A percentile compares a stretch with the other conserved stretches of the same genome.
Evolutionary conservation across 768 basidiomycete species (phyloP).

Genomic region (Chalciporus pseudorubinellus): DNA sequence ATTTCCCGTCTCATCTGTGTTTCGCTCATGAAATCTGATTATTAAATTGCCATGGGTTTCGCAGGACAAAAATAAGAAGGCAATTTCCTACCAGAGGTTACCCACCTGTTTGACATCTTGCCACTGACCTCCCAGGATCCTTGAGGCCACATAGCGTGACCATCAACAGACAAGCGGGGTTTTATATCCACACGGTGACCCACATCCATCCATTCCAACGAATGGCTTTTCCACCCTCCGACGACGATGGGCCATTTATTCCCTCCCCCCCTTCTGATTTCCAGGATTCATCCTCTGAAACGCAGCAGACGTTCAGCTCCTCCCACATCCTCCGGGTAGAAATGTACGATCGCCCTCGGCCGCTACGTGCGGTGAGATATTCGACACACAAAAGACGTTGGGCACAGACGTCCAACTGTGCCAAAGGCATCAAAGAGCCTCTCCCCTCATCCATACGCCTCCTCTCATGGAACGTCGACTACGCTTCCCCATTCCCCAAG

Average conservation of each 20-base stretch:
- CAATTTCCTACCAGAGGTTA: background rate
- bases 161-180: conserved; percentile 1
- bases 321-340: conserved; percentile 11
- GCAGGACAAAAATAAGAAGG: conserved; percentile 1
- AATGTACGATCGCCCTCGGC: conserved; percentile 27
- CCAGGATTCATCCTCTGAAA: conserved; percentile 26
- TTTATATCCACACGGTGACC: conserved; percentile 10
- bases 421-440: conserved; percentile 33
- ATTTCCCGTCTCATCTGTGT: background rate
- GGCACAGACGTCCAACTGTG: conserved; percentile 35
- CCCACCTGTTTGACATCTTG: background rate
- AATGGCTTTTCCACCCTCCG: conserved; percentile 24
- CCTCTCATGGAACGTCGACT: conserved; percentile 75
- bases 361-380: conserved; percentile 32
- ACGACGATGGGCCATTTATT: conserved; percentile 30
- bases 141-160: conserved; percentile 12
- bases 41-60: conserved; percentile 14
- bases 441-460: conserved; percentile 49
- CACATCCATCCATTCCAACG: conserved; percentile 4
- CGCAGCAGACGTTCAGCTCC: conserved; percentile 21
- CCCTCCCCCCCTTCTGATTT: conserved; percentile 30
- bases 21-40: background rate
- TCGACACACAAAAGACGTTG: conserved; percentile 33
- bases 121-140: conserved; percentile 5
- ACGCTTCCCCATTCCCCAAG: conserved; percentile 33